Base-by-base conservation (phyloP, 1,284 basidiomycete species). In the Ceratobasidium sp. region DNA sequence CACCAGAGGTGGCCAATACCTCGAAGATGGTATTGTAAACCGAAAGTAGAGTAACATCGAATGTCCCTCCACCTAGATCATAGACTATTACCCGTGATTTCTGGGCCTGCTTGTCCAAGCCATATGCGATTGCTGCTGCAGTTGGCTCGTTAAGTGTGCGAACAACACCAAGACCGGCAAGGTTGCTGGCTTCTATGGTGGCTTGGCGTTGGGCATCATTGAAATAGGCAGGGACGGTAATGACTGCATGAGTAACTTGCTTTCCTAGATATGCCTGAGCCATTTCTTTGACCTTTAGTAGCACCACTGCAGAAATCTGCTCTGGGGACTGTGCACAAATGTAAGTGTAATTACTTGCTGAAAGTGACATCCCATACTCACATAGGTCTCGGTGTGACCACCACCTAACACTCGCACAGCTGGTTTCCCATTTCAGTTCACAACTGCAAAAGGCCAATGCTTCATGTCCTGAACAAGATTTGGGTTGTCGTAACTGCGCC, bases 11-110 rank as follows among this genome's bases (percentile, higher is more conserved):
- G 64, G 87, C 85, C 78, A 86, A 81, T 75, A 88, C 86, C 80
- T 87, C 87, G 78, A 88, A 87, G 77, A 88, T 85, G 78, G 86
- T 86, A 76, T 85, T 85, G 79, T 87, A 85, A 78, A 88, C 87
- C 72, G 86, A 85, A 43, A 88, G 83, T 74, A 88, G 85, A 76
- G 86, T 87, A 73, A 88, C 87, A 82, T 88, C 86, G 81, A 88
- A 87, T 51, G 86, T 88, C 81, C 86, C 86, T 81, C 86, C 86
- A 81, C 87, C 87, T 73, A 88, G 83, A 81, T 88, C 86, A 83
- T 86, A 88, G 80, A 88, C 86, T 80, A 88, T 85, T 79, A 88
- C 86, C 80, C 86, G 84, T 75, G 84, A 84, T 77, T 83, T 81
- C 76, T 83, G 82, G 79, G 83, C 83, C 83, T 83, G 80, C 83